Evolutionary conservation across 2,329 filamentous ascomycete species (phyloP).

Genomic region (Akanthomyces dipterigenus): DNA sequence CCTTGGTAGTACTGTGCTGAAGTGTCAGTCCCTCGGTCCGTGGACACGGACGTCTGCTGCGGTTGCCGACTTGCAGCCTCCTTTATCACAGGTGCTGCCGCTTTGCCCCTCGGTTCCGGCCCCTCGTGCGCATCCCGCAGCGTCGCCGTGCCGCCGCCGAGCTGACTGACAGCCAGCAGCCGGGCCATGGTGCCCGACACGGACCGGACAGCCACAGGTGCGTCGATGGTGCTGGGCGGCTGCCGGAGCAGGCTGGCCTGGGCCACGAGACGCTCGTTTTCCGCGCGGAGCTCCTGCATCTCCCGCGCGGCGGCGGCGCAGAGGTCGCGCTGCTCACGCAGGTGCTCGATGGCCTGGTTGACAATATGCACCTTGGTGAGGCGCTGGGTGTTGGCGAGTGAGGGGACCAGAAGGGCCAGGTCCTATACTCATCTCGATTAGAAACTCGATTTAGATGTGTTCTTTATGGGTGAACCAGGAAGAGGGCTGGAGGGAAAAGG

Average conservation of each 20-base stretch:
- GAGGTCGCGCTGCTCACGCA: not conserved
- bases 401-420: constrained; percentile 1
- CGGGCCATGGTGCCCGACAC: not conserved
- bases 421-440: too few species aligned
- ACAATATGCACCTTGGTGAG: constrained; percentile 8
- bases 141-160: not conserved
- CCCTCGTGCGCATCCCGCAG: not conserved
- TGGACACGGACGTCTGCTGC: not conserved
- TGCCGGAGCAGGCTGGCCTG: not conserved
- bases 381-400: not conserved
- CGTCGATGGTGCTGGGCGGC: not conserved
- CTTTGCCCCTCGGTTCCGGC: not conserved
- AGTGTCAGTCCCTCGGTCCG: not conserved
- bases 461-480: too few species aligned
- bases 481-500: too few species aligned
- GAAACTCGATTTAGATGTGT: too few species aligned
- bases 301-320: not conserved
- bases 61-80: not conserved
- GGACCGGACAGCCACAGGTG: not conserved
- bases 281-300: constrained; percentile 2
- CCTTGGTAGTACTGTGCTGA: not conserved
- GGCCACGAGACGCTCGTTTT: not conserved
- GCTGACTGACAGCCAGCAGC: not conserved
- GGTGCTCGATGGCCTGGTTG: not conserved
- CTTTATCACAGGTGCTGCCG: not conserved